Evolutionary conservation across 1,139 yeast species (phyloP).

Genomic region (Pichia norvegensis): DNA sequence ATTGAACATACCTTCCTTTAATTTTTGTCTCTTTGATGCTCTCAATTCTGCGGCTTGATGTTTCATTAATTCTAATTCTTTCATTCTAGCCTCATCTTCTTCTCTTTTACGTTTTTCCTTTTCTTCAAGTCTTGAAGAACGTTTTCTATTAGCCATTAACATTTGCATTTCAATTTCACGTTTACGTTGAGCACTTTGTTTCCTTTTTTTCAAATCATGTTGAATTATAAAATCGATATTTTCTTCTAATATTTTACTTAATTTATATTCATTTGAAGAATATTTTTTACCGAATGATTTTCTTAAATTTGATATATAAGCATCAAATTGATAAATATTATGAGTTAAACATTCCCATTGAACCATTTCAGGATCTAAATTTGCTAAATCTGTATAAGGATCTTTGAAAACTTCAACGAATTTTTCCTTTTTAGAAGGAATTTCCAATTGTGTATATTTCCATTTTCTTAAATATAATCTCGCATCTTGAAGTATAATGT

Average conservation of each 20-base stretch:
- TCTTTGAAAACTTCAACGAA: slow-evolving; percentile 25
- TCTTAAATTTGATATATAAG: slow-evolving; percentile 25
- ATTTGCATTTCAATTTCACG: slow-evolving; percentile 47
- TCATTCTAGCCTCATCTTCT: slow-evolving; percentile 37
- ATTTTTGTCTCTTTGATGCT: slow-evolving; percentile 32
- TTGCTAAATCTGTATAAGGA: slow-evolving; percentile 27
- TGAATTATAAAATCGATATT: slow-evolving; percentile 23
- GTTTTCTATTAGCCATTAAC: slow-evolving; percentile 45
- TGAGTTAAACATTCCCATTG: slow-evolving; percentile 37
- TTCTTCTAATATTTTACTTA: slow-evolving; percentile 18
- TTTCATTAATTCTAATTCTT: slow-evolving; percentile 32
- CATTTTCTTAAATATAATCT: slow-evolving; percentile 38
- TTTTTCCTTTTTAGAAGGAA: slow-evolving; percentile 41
- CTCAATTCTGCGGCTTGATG: slow-evolving; percentile 29
- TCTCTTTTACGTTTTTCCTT: slow-evolving; percentile 40
- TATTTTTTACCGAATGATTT: slow-evolving; percentile 24
- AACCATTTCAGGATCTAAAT: slow-evolving; percentile 30
- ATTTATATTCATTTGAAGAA: slow-evolving; percentile 20
- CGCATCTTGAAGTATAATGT: slow-evolving; percentile 38
- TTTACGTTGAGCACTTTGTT: slow-evolving; percentile 37
- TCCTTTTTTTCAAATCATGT: slow-evolving; percentile 39
- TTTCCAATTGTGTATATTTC: slow-evolving; percentile 29
- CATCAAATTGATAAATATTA: slow-evolving; percentile 29
- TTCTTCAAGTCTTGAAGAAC: slow-evolving; percentile 47
- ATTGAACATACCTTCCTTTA: slow-evolving; percentile 31